A percentile compares a stretch with the other conserved stretches of the same genome.
Conservation (phyloP, 1,139 yeast genomes). For the Scheffersomyces illinoinensis region DNA sequence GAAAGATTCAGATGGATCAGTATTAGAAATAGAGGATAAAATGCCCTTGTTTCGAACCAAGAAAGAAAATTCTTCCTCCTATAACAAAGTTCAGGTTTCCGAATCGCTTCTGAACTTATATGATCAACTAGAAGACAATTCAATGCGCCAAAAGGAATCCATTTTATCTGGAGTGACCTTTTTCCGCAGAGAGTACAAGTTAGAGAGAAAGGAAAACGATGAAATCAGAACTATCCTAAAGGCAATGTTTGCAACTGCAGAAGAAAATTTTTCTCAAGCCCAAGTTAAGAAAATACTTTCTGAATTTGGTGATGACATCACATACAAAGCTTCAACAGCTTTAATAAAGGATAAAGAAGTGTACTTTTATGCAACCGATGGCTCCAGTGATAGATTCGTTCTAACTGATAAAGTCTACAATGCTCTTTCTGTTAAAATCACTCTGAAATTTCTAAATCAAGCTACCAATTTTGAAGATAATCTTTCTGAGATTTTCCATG, state of each 20-base stretch:
- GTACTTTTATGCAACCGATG: constrained; percentile 47
- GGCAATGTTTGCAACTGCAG: constrained; percentile 62
- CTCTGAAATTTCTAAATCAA: constrained; percentile 42
- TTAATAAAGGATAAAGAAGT: constrained; percentile 58
- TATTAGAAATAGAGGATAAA: constrained; percentile 30
- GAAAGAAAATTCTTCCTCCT: constrained; percentile 30
- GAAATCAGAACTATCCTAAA: constrained; percentile 44
- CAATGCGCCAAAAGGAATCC: constrained; percentile 59
- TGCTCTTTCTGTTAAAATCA: constrained; percentile 40
- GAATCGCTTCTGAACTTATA: constrained; percentile 28
- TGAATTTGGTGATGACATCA: constrained; percentile 40
- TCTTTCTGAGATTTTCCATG: constrained; percentile 36
- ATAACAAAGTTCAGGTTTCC: constrained; percentile 20
- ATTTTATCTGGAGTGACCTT: constrained; percentile 39
- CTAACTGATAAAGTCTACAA: constrained; percentile 58
- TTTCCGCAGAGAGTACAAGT: constrained; percentile 23
- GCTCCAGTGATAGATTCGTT: constrained; percentile 49
- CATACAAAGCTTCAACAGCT: constrained; percentile 51
- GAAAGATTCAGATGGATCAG: constrained; percentile 49
- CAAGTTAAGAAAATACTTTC: constrained; percentile 46
- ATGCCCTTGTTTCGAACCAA: constrained; percentile 34
- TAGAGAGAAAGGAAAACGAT: constrained; percentile 26
- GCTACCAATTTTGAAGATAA: constrained; percentile 46
- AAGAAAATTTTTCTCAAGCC: constrained; percentile 44
- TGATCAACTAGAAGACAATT: constrained; percentile 42